phyloP scores from a whole-genome alignment of 305 asterid species.

The Solanum aculeatissimum region DNA sequence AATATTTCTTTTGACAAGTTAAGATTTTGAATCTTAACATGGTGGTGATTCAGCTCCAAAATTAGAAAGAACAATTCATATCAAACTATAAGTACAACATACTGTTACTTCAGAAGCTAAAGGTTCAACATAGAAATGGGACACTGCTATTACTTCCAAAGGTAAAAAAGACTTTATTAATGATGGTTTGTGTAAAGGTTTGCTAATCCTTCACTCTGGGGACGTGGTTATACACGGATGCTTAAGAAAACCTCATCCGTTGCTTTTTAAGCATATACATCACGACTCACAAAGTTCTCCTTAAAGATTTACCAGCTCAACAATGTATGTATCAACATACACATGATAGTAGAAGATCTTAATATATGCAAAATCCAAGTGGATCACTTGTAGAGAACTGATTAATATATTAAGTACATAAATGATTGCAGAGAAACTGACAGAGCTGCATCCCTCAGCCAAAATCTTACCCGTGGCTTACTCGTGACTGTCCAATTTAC shows the following conservation, averaged over 20 bases:
- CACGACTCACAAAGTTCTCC: neutral
- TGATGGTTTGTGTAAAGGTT: neutral
- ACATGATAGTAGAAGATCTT: neutral
- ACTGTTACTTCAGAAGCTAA: neutral
- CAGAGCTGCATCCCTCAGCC: neutral
- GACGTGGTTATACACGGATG: neutral
- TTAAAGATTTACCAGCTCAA: neutral
- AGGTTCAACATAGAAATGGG: neutral
- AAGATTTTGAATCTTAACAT: neutral
- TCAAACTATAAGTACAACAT: neutral
- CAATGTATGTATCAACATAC: neutral
- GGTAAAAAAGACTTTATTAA: neutral
- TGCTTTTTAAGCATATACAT: neutral
- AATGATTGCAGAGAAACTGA: neutral
- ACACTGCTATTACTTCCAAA: neutral
- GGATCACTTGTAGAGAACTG: neutral
- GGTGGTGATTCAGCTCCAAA: neutral
- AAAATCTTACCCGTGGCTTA: slow-evolving; percentile 52
- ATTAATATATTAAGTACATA: neutral
- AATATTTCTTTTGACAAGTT: neutral
- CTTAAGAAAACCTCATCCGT: neutral
- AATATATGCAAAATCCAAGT: neutral
- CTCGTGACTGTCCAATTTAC: slow-evolving; percentile 49
- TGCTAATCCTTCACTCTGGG: neutral
- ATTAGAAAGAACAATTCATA: neutral